A percentile compares a stretch with the other conserved stretches of the same genome.
phyloP scores from a whole-genome alignment of 768 basidiomycete species.

The Rossbeevera mucosa region DNA sequence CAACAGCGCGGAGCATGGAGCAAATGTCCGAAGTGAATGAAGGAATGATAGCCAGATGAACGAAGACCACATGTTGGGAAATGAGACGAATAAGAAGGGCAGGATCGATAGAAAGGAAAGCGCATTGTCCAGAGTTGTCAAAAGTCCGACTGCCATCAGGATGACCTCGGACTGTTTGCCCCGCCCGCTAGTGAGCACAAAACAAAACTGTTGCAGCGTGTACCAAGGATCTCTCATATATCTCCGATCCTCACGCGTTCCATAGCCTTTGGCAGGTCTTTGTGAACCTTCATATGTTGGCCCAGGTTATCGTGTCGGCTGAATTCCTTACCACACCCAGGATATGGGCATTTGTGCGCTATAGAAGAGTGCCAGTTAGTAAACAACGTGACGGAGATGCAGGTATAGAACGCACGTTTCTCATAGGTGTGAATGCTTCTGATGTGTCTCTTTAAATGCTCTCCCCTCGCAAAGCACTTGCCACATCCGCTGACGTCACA shows the following conservation, averaged over 20 bases:
- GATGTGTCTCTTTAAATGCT: slow-evolving; percentile 88
- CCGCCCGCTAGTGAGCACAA: slow-evolving; percentile 5
- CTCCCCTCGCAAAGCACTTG: slow-evolving; percentile 83
- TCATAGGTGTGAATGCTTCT: slow-evolving; percentile 88
- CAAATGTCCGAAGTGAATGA: slow-evolving; percentile 23
- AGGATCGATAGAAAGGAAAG: slow-evolving; percentile 19
- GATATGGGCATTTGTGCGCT: slow-evolving; percentile 81
- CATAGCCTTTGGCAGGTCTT: slow-evolving; percentile 30
- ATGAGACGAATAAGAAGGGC: slow-evolving; percentile 21
- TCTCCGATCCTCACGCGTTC: slow-evolving; percentile 25
- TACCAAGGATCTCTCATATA: slow-evolving; percentile 10
- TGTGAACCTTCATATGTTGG: slow-evolving; percentile 84
- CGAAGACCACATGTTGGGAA: slow-evolving; percentile 23
- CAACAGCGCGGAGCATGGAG: slow-evolving; percentile 14
- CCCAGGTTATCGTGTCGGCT: slow-evolving; percentile 84
- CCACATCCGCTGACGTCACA: slow-evolving; percentile 82
- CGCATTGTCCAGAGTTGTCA: slow-evolving; percentile 20
- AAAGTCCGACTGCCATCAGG: slow-evolving; percentile 27
- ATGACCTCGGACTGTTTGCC: slow-evolving; percentile 21
- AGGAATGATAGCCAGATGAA: slow-evolving; percentile 20
- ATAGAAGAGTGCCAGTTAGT: slow-evolving; percentile 9
- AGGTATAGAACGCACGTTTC: slow-evolving; percentile 59
- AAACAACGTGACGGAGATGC: slow-evolving; percentile 2
- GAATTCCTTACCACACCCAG: slow-evolving; percentile 79
- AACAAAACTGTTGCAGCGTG: slow-evolving; percentile 17